Base-by-base conservation (phyloP, 2,329 filamentous ascomycete species). In the Diaporthe ampelina region DNA sequence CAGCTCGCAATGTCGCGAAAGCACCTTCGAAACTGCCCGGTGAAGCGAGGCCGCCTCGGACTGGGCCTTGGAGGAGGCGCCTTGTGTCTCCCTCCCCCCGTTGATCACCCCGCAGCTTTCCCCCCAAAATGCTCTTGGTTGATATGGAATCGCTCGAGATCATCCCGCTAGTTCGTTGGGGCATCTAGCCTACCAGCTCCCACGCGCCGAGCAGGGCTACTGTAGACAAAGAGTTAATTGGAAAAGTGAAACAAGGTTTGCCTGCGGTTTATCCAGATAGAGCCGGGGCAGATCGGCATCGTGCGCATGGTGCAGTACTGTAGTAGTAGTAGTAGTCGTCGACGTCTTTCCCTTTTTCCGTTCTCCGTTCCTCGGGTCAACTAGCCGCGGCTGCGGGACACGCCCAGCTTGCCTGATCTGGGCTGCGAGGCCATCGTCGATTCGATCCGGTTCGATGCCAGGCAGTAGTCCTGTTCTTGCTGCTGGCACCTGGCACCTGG, bases 341-440 rank as follows among this genome's bases (percentile, higher is more conserved):
- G 13, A 17, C 40, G 40, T 29, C 35, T 2, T 10, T 43, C 2
- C 45, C 45, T 52, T 67, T 37, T 52, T 11, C 61, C 61, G 61
- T 54, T 26, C 7, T 54, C 48, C 63, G 48, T 70, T 9, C 32
- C 67, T 57, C 54, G 67, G 52, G 67, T 70, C 37, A 70, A 32
- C 40, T 69, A 54, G 50, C 43, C 61, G 71, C 50, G 63, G 71
- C 71, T 45, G 70, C 52, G 70, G 70, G 50, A 43, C 37, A 40
- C 59, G 59, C 61, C 58, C 21, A 43, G 67, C 58, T 58, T 65
- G 63, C 63, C 63, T 67, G 61, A 52, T 37, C 35, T n/a, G 61
- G 61, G 45, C 3, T 35, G 48, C 45, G 63, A 68, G 48, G 63
- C 63, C 63, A 68, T 68, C 63, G 63, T 68, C 63, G 63, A 68